Percentiles rank a stretch among this genome's conserved stretches.
Evolutionary conservation across 345 rosid genomes (phyloP).

Genomic region (Pistacia atlantica): DNA sequence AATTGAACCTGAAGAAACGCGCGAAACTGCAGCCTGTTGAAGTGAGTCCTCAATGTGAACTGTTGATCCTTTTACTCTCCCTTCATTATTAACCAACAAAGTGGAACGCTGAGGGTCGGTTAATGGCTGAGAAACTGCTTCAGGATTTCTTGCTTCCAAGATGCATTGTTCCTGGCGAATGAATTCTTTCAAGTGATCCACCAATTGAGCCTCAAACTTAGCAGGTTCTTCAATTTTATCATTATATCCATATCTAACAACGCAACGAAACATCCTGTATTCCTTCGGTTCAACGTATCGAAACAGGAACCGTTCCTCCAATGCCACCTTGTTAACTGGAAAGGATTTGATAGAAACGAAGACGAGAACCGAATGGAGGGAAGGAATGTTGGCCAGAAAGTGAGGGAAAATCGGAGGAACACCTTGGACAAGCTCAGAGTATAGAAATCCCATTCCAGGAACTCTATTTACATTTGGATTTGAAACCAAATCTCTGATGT

Average conservation of each 20-base stretch:
- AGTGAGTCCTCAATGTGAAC: constrained; percentile 42
- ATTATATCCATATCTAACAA: constrained; percentile 70
- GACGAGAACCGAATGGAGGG: constrained; percentile 65
- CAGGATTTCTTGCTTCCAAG: constrained; percentile 25
- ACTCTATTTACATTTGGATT: constrained; percentile 45
- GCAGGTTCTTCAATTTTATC: constrained; percentile 42
- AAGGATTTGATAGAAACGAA: constrained; percentile 68
- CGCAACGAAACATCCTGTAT: constrained; percentile 65
- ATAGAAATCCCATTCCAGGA: constrained; percentile 70
- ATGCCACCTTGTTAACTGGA: constrained; percentile 51
- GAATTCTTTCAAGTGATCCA: constrained; percentile 52
- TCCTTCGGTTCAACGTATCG: constrained; percentile 64
- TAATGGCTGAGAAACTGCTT: not conserved
- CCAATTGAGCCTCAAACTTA: constrained; percentile 55
- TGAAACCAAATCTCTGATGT: constrained; percentile 36
- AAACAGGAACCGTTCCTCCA: constrained; percentile 66
- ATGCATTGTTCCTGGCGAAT: constrained; percentile 48
- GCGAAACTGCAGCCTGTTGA: constrained; percentile 22
- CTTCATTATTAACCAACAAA: constrained; percentile 26
- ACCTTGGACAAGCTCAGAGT: constrained; percentile 79
- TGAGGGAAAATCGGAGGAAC: constrained; percentile 77
- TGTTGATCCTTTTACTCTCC: constrained; percentile 20
- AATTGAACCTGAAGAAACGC: constrained; percentile 46
- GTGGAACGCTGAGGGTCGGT: constrained; percentile 14
- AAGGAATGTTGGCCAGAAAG: constrained; percentile 54